Evolutionary conservation across 2,329 filamentous ascomycete genomes (phyloP).

Genomic region (Pseudodiploospora longispora): DNA sequence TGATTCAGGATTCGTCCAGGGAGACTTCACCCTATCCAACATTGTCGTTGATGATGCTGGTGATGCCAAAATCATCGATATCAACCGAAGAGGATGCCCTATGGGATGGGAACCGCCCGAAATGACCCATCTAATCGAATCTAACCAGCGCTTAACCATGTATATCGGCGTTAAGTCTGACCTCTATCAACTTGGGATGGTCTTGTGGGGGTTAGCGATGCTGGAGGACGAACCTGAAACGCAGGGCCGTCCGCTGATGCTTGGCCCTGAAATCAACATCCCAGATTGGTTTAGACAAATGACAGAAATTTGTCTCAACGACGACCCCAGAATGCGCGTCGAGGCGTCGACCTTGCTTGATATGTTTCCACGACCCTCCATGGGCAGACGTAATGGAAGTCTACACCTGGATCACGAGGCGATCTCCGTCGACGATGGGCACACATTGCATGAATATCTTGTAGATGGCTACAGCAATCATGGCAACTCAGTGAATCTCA

Average conservation of each 20-base stretch:
- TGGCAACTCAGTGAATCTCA: conserved; percentile 28
- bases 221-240: conserved; percentile 85
- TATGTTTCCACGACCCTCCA: conserved; percentile 49
- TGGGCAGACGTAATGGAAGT: conserved; percentile 9
- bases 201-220: conserved; percentile 83
- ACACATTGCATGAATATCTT: conserved; percentile 30
- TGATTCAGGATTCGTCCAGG: conserved; percentile 92
- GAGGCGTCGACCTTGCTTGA: conserved; percentile 65
- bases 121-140: conserved; percentile 74
- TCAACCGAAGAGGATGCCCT: conserved; percentile 93
- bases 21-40: conserved; percentile 94
- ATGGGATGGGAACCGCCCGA: conserved; percentile 97
- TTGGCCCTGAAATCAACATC: conserved; percentile 51
- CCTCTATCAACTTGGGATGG: conserved; percentile 93
- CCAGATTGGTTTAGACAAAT: conserved; percentile 74
- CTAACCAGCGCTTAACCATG: conserved; percentile 85
- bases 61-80: conserved; percentile 95
- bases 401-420: conserved; percentile 19
- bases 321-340: conserved; percentile 62
- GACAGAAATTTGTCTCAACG: conserved; percentile 67
- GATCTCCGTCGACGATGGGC: conserved; percentile 33
- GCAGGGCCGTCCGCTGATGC: conserved; percentile 59
- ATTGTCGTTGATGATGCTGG: conserved; percentile 83
- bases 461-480: conserved; percentile 26
- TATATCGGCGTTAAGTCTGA: conserved; percentile 98